Conservation (phyloP, 495 filamentous ascomycete species). For the Podospora pseudopauciseta region DNA sequence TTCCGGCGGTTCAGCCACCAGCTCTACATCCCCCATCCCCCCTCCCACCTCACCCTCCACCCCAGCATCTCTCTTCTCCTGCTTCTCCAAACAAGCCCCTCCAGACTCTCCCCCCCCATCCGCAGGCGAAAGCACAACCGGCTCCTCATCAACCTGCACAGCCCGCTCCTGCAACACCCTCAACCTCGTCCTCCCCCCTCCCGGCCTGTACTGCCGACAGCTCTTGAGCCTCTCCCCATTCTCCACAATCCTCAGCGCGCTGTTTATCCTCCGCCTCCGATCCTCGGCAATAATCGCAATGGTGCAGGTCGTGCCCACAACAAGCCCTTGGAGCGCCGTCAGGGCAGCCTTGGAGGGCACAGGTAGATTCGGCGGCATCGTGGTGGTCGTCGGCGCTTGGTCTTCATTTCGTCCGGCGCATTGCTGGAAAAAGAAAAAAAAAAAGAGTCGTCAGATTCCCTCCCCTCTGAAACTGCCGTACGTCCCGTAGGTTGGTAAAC, state of each 20-base stretch:
- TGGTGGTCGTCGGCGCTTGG: conserved; percentile 7
- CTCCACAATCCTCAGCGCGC: conserved; percentile 40
- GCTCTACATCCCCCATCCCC: background rate
- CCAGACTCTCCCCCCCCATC: background rate
- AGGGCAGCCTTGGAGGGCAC: conserved; percentile 54
- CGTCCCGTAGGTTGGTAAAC: background rate
- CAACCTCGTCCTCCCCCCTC: conserved; percentile 27
- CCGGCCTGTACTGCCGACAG: conserved; percentile 39
- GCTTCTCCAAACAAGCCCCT: background rate
- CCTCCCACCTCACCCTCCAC: background rate
- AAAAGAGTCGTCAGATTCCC: background rate
- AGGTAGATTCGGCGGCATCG: conserved; percentile 45
- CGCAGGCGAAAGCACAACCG: conserved; percentile 13
- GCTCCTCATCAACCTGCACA: conserved; percentile 11
- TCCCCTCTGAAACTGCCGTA: background rate
- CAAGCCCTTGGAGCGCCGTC: conserved; percentile 49
- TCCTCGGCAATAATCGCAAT: conserved; percentile 53
- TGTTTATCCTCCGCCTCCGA: conserved; percentile 48
- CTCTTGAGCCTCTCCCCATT: conserved; percentile 47
- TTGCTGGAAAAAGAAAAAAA: background rate
- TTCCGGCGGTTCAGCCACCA: background rate
- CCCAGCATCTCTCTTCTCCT: background rate
- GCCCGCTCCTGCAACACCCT: conserved; percentile 45
- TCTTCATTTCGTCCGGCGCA: conserved; percentile 32
- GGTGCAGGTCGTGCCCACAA: conserved; percentile 51